Percentiles rank a stretch among this genome's conserved stretches.
phyloP scores from a whole-genome alignment of 805 yeast genomes.

The Saturnispora kantuleensis region DNA sequence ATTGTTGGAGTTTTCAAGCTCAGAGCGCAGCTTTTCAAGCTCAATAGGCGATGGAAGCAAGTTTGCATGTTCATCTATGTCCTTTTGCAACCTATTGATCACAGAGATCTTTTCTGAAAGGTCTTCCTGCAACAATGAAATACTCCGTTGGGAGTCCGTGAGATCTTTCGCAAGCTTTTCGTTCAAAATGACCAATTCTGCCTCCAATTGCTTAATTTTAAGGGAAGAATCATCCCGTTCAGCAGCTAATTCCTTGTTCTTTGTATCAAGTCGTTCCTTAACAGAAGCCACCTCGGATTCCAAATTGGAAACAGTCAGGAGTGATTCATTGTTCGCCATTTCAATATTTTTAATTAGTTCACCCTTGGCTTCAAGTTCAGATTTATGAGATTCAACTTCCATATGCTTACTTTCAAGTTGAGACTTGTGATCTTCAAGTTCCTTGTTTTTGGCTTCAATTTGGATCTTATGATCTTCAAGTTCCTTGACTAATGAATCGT shows the following conservation, averaged over 20 bases:
- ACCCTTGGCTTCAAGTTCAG: no score
- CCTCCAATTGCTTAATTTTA: not conserved
- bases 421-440: not conserved
- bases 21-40: slow-evolving; percentile 10
- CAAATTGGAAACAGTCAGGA: no score
- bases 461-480: slow-evolving; percentile 8
- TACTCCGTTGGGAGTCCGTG: not conserved
- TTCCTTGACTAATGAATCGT: not conserved
- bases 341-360: no score
- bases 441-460: not conserved
- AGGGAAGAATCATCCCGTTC: not conserved
- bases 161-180: not conserved
- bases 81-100: slow-evolving; percentile 1
- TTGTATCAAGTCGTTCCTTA: not conserved
- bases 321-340: no score
- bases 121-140: not conserved
- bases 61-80: slow-evolving; percentile 5
- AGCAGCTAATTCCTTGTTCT: not conserved
- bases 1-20: slow-evolving; percentile 7
- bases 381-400: slow-evolving; percentile 5
- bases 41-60: slow-evolving; percentile 20
- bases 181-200: not conserved
- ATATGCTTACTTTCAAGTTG: not conserved
- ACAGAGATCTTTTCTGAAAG: slow-evolving; percentile 9
- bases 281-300: not conserved